Conservation (phyloP, 805 yeast genomes). For the Zygosaccharomyces lentus region DNA sequence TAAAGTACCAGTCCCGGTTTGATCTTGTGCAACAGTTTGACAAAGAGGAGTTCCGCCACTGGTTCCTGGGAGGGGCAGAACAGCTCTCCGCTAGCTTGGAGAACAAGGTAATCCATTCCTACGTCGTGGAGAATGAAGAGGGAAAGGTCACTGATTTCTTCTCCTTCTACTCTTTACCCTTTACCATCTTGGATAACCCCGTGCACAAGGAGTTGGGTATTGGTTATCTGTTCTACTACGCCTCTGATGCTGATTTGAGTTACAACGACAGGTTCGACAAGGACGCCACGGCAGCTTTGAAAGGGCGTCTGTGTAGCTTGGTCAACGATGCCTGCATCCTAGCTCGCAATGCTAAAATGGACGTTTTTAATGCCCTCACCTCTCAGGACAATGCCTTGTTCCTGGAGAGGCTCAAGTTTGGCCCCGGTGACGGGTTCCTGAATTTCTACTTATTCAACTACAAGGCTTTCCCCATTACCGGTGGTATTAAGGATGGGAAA, state of each 20-base stretch:
- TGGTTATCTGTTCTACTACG: slow-evolving; percentile 88
- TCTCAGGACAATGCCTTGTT: slow-evolving; percentile 85
- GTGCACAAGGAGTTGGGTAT: slow-evolving; percentile 66
- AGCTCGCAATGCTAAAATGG: slow-evolving; percentile 63
- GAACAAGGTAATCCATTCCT: slow-evolving; percentile 60
- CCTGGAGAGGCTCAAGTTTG: slow-evolving; percentile 78
- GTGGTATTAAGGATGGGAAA: slow-evolving; percentile 65
- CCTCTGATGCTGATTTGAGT: slow-evolving; percentile 58
- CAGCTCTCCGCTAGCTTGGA: slow-evolving; percentile 8
- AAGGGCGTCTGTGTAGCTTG: slow-evolving; percentile 55
- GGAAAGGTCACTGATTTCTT: slow-evolving; percentile 80
- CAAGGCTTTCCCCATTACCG: slow-evolving; percentile 70
- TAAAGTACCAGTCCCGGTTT: slow-evolving; percentile 60
- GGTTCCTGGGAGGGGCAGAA: slow-evolving; percentile 64
- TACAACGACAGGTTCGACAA: slow-evolving; percentile 37
- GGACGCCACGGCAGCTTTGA: slow-evolving; percentile 43
- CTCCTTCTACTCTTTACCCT: slow-evolving; percentile 85
- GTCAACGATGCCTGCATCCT: slow-evolving; percentile 72
- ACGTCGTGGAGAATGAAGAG: slow-evolving; percentile 57
- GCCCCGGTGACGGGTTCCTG: slow-evolving; percentile 88
- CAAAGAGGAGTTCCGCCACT: slow-evolving; percentile 61
- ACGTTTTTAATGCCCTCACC: slow-evolving; percentile 90
- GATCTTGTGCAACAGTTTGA: slow-evolving; percentile 68
- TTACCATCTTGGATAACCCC: slow-evolving; percentile 67
- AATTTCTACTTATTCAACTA: slow-evolving; percentile 92